Conservation (phyloP, 768 basidiomycete species). For the Neoboletus brunneissimus region DNA sequence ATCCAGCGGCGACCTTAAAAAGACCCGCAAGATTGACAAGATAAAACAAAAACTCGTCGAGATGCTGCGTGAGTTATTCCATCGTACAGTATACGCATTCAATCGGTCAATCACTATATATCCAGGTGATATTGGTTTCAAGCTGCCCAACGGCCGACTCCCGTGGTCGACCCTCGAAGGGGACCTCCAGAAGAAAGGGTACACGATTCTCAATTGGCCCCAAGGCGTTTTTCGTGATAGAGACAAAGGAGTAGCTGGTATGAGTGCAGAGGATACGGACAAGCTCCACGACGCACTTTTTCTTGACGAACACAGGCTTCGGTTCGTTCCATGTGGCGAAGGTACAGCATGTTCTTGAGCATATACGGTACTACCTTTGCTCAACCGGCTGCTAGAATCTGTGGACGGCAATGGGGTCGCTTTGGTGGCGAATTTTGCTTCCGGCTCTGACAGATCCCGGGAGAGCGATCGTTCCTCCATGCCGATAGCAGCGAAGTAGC, state of each 20-base stretch:
- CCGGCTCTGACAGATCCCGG: not conserved
- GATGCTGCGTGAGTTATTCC: constrained; percentile 8
- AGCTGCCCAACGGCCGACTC: not conserved
- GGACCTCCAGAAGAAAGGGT: constrained; percentile 2
- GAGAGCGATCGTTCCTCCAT: not conserved
- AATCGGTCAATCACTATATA: not conserved
- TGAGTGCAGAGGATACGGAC: constrained; percentile 4
- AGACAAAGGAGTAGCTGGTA: not conserved
- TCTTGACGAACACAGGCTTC: not conserved
- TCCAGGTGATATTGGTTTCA: constrained; percentile 7
- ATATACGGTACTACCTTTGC: not conserved
- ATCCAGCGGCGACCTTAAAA: not conserved
- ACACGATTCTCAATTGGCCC: constrained; percentile 9
- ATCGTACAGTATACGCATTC: rapidly evolving
- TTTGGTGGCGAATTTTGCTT: no score
- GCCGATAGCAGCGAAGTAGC: not conserved
- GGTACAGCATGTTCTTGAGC: not conserved
- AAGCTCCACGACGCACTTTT: constrained; percentile 10
- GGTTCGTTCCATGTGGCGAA: not conserved
- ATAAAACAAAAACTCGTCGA: constrained; percentile 2
- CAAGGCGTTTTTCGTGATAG: not conserved
- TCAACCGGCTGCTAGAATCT: not conserved
- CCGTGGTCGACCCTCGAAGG: constrained; percentile 16
- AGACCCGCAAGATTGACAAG: not conserved
- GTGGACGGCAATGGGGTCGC: not conserved